Percentiles rank a stretch among this genome's conserved stretches.
Conservation (phyloP, 306 rosid species). For the Prunus fruticosa region DNA sequence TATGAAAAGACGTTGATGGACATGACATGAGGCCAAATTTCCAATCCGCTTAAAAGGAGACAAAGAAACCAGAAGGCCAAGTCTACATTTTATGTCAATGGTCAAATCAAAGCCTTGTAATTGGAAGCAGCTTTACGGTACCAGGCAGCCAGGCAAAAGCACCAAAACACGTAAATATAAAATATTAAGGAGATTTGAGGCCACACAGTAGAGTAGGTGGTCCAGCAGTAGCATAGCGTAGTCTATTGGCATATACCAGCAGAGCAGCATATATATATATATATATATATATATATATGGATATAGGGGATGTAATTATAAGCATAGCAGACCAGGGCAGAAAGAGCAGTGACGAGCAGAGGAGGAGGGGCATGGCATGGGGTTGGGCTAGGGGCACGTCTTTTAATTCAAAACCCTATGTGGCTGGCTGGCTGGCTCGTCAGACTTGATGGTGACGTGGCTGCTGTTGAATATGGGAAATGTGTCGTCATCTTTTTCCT, state of each 20-base stretch:
- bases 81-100: neutral
- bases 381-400: neutral
- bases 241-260: neutral
- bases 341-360: neutral
- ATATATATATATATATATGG: too few relatives aligned
- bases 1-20: neutral
- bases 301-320: neutral
- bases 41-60: slow-evolving; percentile 1
- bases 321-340: neutral
- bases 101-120: slow-evolving; percentile 12
- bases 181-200: neutral
- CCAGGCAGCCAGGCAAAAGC: too few relatives aligned
- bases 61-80: neutral
- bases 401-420: neutral
- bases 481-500: neutral
- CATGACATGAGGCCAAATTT: slow-evolving; percentile 8
- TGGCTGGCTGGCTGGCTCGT: neutral
- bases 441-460: neutral
- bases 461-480: neutral
- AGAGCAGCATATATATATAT: too few relatives aligned
- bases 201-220: neutral
- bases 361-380: neutral
- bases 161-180: neutral
- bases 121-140: neutral
- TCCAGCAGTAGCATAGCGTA: neutral